phyloP scores from a whole-genome alignment of 331 rosid genomes.

The Dryas integrifolia region DNA sequence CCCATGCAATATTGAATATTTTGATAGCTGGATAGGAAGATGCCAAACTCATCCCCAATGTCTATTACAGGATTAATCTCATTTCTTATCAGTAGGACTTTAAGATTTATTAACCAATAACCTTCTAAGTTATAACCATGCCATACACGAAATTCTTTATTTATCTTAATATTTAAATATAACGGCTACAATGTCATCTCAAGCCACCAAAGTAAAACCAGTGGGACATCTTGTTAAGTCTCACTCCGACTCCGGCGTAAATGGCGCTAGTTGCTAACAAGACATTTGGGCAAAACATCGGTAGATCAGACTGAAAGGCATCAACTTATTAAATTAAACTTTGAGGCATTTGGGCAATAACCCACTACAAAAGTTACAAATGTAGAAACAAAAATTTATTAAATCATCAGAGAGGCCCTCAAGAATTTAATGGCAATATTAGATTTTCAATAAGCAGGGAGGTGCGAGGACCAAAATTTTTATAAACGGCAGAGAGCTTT shows the following conservation, averaged over 20 bases:
- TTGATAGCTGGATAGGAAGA: no score
- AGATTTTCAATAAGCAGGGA: neutral
- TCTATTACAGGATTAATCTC: neutral
- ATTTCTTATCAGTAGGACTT: neutral
- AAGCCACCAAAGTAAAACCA: conserved; percentile 8
- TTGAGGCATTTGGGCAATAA: neutral
- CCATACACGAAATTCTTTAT: neutral
- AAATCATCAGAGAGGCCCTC: neutral
- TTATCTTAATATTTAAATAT: neutral
- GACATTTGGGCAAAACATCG: neutral
- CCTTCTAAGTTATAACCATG: no score
- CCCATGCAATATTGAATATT: no score
- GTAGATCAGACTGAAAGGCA: neutral
- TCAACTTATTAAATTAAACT: neutral
- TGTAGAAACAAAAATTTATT: neutral
- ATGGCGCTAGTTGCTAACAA: neutral
- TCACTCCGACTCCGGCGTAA: neutral
- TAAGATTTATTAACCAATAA: neutral
- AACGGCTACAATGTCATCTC: neutral
- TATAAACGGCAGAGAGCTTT: conserved; percentile 17
- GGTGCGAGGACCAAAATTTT: neutral
- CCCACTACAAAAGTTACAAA: neutral
- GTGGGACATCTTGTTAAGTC: neutral
- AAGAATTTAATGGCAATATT: neutral
- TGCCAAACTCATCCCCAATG: neutral